Conservation (phyloP, 2,329 filamentous ascomycete species). For the Ceratocystis diversiconidia region DNA sequence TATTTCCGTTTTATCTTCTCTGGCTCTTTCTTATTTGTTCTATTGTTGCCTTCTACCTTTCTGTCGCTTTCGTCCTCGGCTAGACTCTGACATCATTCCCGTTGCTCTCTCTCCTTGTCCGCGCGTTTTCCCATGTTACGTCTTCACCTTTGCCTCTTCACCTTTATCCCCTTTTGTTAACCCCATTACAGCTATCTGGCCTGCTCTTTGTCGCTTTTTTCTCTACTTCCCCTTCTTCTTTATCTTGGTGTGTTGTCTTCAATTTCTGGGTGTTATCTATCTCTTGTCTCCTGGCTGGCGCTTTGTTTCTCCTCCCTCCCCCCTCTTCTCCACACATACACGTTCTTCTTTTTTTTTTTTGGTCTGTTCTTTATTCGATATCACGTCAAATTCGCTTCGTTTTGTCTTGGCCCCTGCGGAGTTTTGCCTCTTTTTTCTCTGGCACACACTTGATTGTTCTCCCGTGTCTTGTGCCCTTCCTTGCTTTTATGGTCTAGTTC, state of each 20-base stretch:
- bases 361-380: constrained; percentile 4
- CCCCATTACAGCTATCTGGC: too few relatives aligned
- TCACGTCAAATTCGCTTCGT: not conserved
- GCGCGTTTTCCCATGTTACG: not conserved
- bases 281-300: not conserved
- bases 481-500: too few relatives aligned
- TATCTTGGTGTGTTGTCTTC: not conserved
- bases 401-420: not conserved
- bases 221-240: not conserved
- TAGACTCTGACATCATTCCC: not conserved
- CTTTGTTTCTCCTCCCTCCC: not conserved
- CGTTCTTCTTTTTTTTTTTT: not conserved
- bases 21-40: not conserved
- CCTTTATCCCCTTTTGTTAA: not conserved
- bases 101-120: not conserved
- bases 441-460: not conserved
- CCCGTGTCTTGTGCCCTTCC: constrained; percentile 3
- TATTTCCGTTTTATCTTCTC: constrained; percentile 9
- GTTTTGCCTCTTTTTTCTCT: not conserved
- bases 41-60: too few relatives aligned
- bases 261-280: not conserved
- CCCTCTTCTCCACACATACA: not conserved
- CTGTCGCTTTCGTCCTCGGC: too few relatives aligned
- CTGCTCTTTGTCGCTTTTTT: not conserved
- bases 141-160: not conserved